Evolutionary conservation across 2,329 filamentous ascomycete genomes (phyloP).

Genomic region (Fusarium napiforme): DNA sequence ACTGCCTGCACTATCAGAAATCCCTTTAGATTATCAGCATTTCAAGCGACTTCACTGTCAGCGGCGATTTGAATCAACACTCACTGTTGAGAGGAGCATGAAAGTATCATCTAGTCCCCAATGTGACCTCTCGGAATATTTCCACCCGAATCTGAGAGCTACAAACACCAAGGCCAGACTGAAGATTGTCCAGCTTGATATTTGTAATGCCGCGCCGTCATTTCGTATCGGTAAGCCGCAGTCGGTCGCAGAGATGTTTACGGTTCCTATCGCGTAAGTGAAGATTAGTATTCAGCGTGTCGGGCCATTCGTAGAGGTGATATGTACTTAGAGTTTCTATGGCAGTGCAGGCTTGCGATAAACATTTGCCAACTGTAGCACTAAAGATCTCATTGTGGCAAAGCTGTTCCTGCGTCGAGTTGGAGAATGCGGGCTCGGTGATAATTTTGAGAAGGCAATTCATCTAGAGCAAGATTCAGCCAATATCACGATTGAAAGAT

Average conservation of each 20-base stretch:
- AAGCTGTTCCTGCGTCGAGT: not conserved
- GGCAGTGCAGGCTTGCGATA: not conserved
- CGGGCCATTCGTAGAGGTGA: too few relatives aligned
- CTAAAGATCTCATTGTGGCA: not conserved
- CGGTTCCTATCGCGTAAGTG: not conserved
- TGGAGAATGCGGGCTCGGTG: not conserved
- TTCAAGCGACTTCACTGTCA: fast-evolving
- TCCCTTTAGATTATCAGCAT: not conserved
- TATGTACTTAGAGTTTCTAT: not conserved
- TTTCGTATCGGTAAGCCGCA: not conserved
- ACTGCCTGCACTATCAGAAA: too few relatives aligned
- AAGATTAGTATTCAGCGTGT: too few relatives aligned
- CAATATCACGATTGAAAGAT: not conserved
- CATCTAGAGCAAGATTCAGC: too few relatives aligned
- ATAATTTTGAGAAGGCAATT: not conserved
- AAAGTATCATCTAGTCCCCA: not conserved
- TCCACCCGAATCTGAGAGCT: not conserved
- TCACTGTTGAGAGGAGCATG: not conserved
- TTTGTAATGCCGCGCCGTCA: not conserved
- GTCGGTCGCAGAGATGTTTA: not conserved
- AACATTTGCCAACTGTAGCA: not conserved
- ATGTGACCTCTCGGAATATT: not conserved
- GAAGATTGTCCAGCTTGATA: not conserved
- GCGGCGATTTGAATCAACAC: not conserved
- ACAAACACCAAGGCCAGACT: not conserved